phyloP scores from a whole-genome alignment of 805 yeast genomes.

The Candida silvatica region DNA sequence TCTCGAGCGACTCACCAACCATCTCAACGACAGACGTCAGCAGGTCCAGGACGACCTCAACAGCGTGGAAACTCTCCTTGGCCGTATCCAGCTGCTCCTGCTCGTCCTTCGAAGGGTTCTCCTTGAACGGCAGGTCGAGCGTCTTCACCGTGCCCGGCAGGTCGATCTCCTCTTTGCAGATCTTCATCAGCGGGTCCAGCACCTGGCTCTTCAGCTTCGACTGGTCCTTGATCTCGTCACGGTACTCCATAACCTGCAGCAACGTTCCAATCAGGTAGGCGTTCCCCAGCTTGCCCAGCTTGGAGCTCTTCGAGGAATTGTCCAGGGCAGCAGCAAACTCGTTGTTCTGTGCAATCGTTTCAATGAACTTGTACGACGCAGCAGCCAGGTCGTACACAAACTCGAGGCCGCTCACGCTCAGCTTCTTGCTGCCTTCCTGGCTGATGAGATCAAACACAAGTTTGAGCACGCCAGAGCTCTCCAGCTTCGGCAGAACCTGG shows the following conservation, averaged over 20 bases:
- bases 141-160: slow-evolving; percentile 8
- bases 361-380: slow-evolving; percentile 19
- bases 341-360: slow-evolving; percentile 11
- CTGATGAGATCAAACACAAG: slow-evolving; percentile 30
- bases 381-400: slow-evolving; percentile 24
- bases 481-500: slow-evolving; percentile 16
- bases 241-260: slow-evolving; percentile 23
- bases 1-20: slow-evolving; percentile 15
- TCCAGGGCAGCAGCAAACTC: slow-evolving; percentile 1
- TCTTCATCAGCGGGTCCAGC: slow-evolving; percentile 7
- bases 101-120: slow-evolving; percentile 8
- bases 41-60: slow-evolving; percentile 68
- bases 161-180: slow-evolving; percentile 27
- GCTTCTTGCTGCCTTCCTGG: slow-evolving; percentile 22
- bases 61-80: slow-evolving; percentile 45
- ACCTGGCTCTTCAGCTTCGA: background rate
- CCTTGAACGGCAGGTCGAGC: slow-evolving; percentile 7
- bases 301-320: background rate
- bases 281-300: slow-evolving; percentile 10
- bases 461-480: slow-evolving; percentile 19
- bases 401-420: slow-evolving; percentile 14
- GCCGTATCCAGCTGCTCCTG: slow-evolving; percentile 33
- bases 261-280: slow-evolving; percentile 21
- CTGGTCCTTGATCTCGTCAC: slow-evolving; percentile 8
- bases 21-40: slow-evolving; percentile 68